Evolutionary conservation across 2,329 filamentous ascomycete species (phyloP).

Genomic region (Penicillium sp.): DNA sequence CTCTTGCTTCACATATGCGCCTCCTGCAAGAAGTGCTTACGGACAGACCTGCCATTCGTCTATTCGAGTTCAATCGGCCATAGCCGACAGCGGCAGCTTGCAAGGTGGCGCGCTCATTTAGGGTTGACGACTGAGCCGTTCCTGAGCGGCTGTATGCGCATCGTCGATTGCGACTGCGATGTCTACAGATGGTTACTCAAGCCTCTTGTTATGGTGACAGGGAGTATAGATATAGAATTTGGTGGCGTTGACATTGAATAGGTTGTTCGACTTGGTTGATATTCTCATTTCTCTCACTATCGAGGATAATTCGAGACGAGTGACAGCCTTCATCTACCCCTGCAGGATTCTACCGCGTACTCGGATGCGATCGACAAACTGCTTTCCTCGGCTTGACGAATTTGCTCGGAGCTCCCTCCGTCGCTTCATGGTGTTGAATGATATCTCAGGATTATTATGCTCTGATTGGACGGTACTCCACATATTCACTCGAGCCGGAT

Average conservation of each 20-base stretch:
- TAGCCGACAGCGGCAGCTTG: not conserved
- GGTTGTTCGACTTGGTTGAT: not conserved
- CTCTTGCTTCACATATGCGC: not conserved
- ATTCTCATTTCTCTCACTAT: not conserved
- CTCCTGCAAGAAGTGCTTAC: conserved; percentile 1
- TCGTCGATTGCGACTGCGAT: not conserved
- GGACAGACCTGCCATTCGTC: not conserved
- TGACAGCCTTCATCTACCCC: not conserved
- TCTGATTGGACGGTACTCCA: conserved; percentile 2
- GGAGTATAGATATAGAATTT: not conserved
- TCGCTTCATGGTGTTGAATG: conserved; percentile 8
- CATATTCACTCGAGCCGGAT: conserved; percentile 4
- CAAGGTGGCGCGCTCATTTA: not conserved
- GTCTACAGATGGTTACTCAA: not conserved
- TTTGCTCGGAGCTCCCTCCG: conserved; percentile 26
- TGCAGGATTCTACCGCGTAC: not conserved
- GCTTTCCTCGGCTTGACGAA: conserved; percentile 8
- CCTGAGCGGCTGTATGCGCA: conserved; percentile 2
- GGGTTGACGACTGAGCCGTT: conserved; percentile 7
- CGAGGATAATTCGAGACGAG: not conserved
- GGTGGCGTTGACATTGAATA: not conserved
- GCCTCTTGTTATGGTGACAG: not conserved
- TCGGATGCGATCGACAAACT: conserved; percentile 7
- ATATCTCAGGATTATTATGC: conserved; percentile 6
- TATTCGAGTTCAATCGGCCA: not conserved